Evolutionary conservation across 2,329 filamentous ascomycete genomes (phyloP).

Genomic region (Fusarium scirpi): DNA sequence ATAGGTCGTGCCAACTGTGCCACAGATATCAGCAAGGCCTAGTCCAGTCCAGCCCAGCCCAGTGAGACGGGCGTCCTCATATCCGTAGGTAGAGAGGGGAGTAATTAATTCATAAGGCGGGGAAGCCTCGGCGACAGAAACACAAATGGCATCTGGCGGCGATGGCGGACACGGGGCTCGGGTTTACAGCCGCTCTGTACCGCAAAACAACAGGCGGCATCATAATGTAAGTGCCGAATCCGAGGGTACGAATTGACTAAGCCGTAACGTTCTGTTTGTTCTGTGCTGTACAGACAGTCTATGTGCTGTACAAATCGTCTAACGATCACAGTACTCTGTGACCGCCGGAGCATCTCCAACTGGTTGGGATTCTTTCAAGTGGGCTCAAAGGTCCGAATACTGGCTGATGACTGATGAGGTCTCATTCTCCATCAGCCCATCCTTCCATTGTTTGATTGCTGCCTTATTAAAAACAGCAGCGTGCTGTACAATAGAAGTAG

Average conservation of each 20-base stretch:
- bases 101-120: constrained; percentile 37
- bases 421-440: constrained; percentile 12
- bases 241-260: constrained; percentile 17
- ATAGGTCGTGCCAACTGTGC: constrained; percentile 30
- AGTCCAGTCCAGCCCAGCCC: constrained; percentile 8
- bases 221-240: constrained; percentile 27
- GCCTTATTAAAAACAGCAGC: background rate
- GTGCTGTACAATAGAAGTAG: background rate
- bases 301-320: constrained; percentile 31
- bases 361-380: constrained; percentile 9
- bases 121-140: constrained; percentile 31
- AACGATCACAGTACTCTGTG: background rate
- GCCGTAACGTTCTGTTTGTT: background rate
- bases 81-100: constrained; percentile 25
- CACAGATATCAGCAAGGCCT: constrained; percentile 20
- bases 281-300: background rate
- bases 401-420: background rate
- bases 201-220: constrained; percentile 14
- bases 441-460: constrained; percentile 12
- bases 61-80: constrained; percentile 13
- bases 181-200: constrained; percentile 28
- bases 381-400: constrained; percentile 33
- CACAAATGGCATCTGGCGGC: constrained; percentile 26
- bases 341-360: constrained; percentile 9
- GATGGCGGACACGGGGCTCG: constrained; percentile 35